Percentiles rank a stretch among this genome's conserved stretches.
phyloP scores from a whole-genome alignment of 805 yeast species.

The Candida orba region DNA sequence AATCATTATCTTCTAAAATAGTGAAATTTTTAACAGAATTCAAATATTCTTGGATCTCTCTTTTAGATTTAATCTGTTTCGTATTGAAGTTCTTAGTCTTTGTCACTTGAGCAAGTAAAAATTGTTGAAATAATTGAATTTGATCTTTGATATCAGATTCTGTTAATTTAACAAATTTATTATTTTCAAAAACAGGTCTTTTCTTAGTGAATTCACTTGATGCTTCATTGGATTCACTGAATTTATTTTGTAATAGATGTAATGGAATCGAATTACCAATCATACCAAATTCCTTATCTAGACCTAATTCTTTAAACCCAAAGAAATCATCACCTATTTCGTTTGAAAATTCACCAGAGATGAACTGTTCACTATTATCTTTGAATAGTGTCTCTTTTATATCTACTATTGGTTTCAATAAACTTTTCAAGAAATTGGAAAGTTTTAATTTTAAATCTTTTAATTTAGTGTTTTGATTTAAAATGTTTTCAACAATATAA shows the following conservation, averaged over 20 bases:
- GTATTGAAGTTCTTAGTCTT: constrained; percentile 36
- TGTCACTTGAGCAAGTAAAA: constrained; percentile 35
- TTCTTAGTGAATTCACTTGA: constrained; percentile 40
- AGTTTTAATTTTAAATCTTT: constrained; percentile 61
- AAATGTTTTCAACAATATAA: constrained; percentile 65
- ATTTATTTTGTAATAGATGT: constrained; percentile 73
- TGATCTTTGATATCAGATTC: constrained; percentile 45
- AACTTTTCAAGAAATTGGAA: constrained; percentile 64
- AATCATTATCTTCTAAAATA: constrained; percentile 75
- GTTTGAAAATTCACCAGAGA: constrained; percentile 90
- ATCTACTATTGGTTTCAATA: constrained; percentile 73
- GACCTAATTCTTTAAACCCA: constrained; percentile 90
- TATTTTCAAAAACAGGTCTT: constrained; percentile 58
- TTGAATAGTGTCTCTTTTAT: constrained; percentile 70
- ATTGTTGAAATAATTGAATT: constrained; percentile 52
- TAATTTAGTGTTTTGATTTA: constrained; percentile 62
- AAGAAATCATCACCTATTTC: constrained; percentile 97
- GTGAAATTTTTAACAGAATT: constrained; percentile 33
- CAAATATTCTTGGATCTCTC: constrained; percentile 24
- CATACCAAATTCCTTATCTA: constrained; percentile 86
- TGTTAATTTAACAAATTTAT: constrained; percentile 44
- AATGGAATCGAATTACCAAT: constrained; percentile 82
- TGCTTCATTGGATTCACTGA: constrained; percentile 50
- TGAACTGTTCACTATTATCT: constrained; percentile 89
- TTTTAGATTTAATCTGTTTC: constrained; percentile 27